These are phyloP conservation scores for Populus hybrid DNA, from an alignment of 441 rosid species.

Conservation along the genomic window DNA sequence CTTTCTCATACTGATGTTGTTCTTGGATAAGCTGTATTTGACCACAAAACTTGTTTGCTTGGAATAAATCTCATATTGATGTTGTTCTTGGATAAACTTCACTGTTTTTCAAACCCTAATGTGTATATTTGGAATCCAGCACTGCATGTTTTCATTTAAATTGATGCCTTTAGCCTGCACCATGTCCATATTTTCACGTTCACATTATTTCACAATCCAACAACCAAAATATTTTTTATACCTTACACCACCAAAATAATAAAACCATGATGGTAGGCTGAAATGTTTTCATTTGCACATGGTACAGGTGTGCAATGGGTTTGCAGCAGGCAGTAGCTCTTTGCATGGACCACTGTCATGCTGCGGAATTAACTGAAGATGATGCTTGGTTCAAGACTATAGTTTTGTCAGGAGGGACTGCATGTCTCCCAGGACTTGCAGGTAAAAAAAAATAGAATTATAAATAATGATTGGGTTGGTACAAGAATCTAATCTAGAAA, in stretches of 20 bases:
- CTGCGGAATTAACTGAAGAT: conserved; percentile 57
- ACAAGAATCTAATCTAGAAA: not conserved
- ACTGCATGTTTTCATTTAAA: not conserved
- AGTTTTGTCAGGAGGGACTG: conserved; percentile 75
- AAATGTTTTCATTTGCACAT: conserved; percentile 9
- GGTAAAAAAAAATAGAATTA: conserved; percentile 34
- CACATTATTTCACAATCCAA: not conserved
- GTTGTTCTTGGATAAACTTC: not conserved
- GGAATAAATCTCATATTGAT: not conserved
- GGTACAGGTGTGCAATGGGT: conserved; percentile 74
- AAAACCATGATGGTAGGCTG: not conserved
- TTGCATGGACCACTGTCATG: conserved; percentile 90
- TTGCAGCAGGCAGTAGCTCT: conserved; percentile 88
- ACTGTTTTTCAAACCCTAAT: not conserved
- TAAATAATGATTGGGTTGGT: not conserved
- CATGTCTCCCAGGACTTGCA: conserved; percentile 83
- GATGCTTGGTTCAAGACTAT: conserved; percentile 88
- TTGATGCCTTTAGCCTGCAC: not conserved
- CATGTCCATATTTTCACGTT: not conserved
- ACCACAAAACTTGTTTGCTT: not conserved
- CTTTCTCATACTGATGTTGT: not conserved
- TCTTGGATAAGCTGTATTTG: not conserved
- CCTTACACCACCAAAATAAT: not conserved
- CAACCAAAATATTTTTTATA: not conserved
- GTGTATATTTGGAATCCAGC: not conserved